Evolutionary conservation across 352 stramenopile species (phyloP).

Genomic region (Phytophthora tubulina): DNA sequence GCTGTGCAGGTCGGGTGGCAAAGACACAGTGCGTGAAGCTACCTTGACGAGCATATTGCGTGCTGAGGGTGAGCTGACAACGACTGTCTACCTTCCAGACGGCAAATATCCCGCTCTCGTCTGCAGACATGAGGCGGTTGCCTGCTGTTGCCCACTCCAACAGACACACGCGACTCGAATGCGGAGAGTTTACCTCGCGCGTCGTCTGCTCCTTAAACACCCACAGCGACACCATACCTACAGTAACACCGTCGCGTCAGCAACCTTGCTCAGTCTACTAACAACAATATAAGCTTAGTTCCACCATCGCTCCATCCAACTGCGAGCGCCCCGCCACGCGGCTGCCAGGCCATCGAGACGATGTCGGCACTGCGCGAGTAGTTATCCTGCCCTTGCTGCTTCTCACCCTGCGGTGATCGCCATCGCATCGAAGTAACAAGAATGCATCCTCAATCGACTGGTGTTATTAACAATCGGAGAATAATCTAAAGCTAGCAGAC

Average conservation of each 20-base stretch:
- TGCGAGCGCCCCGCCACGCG: constrained; percentile 78
- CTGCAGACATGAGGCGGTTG: constrained; percentile 91
- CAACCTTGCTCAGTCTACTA: not conserved
- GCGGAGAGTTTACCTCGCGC: constrained; percentile 85
- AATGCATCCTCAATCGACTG: not conserved
- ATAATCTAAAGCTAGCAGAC: constrained; percentile 34
- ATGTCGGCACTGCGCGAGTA: constrained; percentile 77
- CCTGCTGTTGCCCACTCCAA: constrained; percentile 89
- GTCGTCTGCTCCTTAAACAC: constrained; percentile 74
- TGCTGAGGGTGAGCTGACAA: constrained; percentile 77
- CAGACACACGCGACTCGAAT: constrained; percentile 81
- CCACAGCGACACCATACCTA: constrained; percentile 88
- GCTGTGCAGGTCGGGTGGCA: constrained; percentile 52
- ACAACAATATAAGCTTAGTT: not conserved
- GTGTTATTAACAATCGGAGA: not conserved
- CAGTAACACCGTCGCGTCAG: constrained; percentile 8
- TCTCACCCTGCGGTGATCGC: constrained; percentile 63
- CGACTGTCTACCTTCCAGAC: constrained; percentile 91
- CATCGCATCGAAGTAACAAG: not conserved
- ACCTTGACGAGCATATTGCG: constrained; percentile 89
- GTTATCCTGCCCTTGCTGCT: constrained; percentile 56
- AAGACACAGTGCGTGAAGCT: constrained; percentile 92
- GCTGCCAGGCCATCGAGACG: constrained; percentile 90
- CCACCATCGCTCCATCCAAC: constrained; percentile 86
- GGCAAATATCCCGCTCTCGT: constrained; percentile 83